These are phyloP conservation scores for Trypanosoma mega DNA, from an alignment of 208 protist genomes.

Conservation along the genomic window DNA sequence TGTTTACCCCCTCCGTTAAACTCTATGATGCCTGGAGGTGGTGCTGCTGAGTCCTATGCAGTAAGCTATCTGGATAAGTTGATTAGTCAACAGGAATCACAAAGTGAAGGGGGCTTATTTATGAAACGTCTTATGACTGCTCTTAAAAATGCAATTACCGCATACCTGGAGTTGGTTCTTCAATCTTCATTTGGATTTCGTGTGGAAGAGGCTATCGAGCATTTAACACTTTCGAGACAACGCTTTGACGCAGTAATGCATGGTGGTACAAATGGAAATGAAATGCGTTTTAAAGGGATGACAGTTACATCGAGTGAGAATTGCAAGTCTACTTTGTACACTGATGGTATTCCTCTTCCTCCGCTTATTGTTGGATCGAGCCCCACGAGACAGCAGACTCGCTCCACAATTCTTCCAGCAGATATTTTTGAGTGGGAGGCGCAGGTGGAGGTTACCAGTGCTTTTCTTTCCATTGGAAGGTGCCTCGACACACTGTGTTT, in stretches of 20 bases:
- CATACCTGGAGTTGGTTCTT: slow-evolving; percentile 23
- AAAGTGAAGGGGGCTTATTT: not conserved
- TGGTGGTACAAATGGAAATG: not conserved
- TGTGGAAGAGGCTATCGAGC: slow-evolving; percentile 14
- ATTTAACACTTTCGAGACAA: slow-evolving; percentile 11
- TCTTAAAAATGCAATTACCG: slow-evolving; percentile 15
- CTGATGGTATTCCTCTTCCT: slow-evolving; percentile 9
- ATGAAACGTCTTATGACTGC: slow-evolving; percentile 8
- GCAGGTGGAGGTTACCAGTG: slow-evolving; percentile 23
- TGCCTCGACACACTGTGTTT: slow-evolving; percentile 29
- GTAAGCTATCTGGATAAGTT: slow-evolving; percentile 16
- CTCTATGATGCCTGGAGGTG: slow-evolving; percentile 18
- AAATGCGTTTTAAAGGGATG: not conserved
- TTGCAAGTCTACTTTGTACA: slow-evolving; percentile 10
- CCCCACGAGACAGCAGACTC: not conserved
- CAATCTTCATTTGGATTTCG: slow-evolving; percentile 13
- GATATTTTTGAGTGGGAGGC: slow-evolving; percentile 29
- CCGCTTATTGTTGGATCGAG: slow-evolving; percentile 6
- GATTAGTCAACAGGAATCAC: slow-evolving; percentile 7
- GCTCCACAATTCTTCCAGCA: slow-evolving; percentile 13
- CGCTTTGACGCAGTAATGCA: slow-evolving; percentile 7
- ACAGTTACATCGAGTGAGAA: not conserved
- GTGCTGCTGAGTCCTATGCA: slow-evolving; percentile 18
- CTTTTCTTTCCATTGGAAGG: slow-evolving; percentile 26
- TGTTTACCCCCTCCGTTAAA: slow-evolving; percentile 18